Percentiles rank a stretch among this genome's conserved stretches.
Conservation (phyloP, 805 yeast genomes). For the Metschnikowia koreensis region DNA sequence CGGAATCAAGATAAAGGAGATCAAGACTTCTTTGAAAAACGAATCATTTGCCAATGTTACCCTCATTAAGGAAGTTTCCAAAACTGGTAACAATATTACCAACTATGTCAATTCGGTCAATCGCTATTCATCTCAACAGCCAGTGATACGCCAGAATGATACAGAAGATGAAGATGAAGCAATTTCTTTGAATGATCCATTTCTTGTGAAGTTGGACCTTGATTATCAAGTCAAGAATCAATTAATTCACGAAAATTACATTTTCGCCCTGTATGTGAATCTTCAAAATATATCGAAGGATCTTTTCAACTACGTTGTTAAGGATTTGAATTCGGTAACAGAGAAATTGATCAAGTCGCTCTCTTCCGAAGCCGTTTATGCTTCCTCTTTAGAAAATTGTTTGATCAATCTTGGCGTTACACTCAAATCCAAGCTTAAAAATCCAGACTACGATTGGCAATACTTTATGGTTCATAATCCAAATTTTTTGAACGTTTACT, state of each 20-base stretch:
- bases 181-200: constrained; percentile 39
- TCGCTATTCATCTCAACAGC: constrained; percentile 33
- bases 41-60: constrained; percentile 40
- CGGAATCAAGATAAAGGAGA: constrained; percentile 40
- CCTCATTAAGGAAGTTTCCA: constrained; percentile 45
- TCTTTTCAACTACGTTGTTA: constrained; percentile 34
- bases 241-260: constrained; percentile 39
- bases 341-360: constrained; percentile 35
- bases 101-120: constrained; percentile 33
- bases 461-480: constrained; percentile 34
- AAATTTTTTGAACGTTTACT: constrained; percentile 24
- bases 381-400: constrained; percentile 14
- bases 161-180: constrained; percentile 26
- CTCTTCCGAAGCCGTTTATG: constrained; percentile 23
- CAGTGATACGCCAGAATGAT: constrained; percentile 25
- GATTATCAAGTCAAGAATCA: constrained; percentile 43
- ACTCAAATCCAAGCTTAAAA: constrained; percentile 26
- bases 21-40: constrained; percentile 37
- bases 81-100: constrained; percentile 55
- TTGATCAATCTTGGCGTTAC: constrained; percentile 24
- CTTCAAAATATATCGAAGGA: constrained; percentile 42
- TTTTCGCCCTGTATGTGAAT: constrained; percentile 42
- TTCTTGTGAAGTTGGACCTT: constrained; percentile 36
- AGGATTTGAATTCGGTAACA: constrained; percentile 32
- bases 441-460: constrained; percentile 36